These are phyloP conservation scores for Penicillium sp. DNA, from an alignment of 2,329 filamentous ascomycete species.

Conservation along the genomic window DNA sequence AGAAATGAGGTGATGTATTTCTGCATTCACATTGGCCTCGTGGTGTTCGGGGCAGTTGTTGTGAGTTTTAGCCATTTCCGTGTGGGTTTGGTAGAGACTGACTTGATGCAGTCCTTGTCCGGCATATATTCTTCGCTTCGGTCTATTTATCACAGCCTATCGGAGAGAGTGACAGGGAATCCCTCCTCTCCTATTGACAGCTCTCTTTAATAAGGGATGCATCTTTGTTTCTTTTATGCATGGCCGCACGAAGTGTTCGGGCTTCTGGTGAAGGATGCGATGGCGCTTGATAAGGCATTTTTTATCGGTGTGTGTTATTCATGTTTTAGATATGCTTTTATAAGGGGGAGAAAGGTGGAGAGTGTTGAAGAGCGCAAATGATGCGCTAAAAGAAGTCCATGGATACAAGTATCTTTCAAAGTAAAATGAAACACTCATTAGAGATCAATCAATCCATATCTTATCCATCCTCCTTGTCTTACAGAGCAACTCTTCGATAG, in stretches of 20 bases:
- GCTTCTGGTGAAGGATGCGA: not conserved
- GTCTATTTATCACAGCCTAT: conserved; percentile 23
- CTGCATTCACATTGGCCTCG: conserved; percentile 16
- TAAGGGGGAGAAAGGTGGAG: too few relatives aligned
- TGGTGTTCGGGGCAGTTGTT: conserved; percentile 16
- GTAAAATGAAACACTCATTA: not conserved
- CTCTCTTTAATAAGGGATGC: conserved; percentile 7
- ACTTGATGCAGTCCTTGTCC: conserved; percentile 24
- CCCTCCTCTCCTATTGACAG: conserved; percentile 27
- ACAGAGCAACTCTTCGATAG: too few relatives aligned
- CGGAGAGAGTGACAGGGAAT: conserved; percentile 14
- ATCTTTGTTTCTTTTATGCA: not conserved
- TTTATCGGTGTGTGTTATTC: not conserved
- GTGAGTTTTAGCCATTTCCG: conserved; percentile 6
- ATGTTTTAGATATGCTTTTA: not conserved
- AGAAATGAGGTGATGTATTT: conserved; percentile 25
- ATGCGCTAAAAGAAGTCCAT: too few relatives aligned
- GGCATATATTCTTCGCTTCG: conserved; percentile 30
- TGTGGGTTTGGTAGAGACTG: not conserved
- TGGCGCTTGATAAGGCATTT: not conserved
- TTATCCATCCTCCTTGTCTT: not conserved
- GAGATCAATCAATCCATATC: not conserved
- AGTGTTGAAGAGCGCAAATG: too few relatives aligned
- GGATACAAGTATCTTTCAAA: too few relatives aligned
- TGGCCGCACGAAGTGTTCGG: not conserved